Conservation (phyloP, 2,329 filamentous ascomycete genomes). For the Akanthomyces dipterigenus region DNA sequence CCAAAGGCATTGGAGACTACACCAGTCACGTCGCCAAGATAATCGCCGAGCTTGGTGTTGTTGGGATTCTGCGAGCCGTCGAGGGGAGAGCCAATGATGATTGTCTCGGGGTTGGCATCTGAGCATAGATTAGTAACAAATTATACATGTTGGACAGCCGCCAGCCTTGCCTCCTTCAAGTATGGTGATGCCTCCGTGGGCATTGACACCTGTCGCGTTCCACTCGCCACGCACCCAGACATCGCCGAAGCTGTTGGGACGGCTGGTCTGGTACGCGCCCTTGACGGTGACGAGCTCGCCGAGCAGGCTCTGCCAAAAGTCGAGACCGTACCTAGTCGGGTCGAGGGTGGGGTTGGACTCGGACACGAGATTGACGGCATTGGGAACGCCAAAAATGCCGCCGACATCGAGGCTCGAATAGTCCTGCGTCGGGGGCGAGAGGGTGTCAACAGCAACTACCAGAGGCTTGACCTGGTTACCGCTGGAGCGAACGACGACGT, state of each 20-base stretch:
- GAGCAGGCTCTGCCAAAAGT: conserved; percentile 66
- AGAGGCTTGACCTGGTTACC: conserved; percentile 49
- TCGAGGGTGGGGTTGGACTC: conserved; percentile 53
- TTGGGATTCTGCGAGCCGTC: conserved; percentile 56
- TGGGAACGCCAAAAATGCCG: conserved; percentile 58
- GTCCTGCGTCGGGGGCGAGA: conserved; percentile 52
- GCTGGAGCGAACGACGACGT: conserved; percentile 46
- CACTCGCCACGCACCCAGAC: conserved; percentile 63
- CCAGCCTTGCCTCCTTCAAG: conserved; percentile 39
- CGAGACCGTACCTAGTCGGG: conserved; percentile 56
- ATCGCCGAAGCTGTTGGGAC: conserved; percentile 59
- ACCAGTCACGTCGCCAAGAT: conserved; percentile 60
- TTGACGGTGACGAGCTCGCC: conserved; percentile 62
- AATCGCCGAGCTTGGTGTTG: conserved; percentile 57
- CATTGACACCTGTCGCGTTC: conserved; percentile 55
- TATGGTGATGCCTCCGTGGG: conserved; percentile 58
- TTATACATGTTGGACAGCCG: background rate
- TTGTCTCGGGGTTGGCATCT: conserved; percentile 65
- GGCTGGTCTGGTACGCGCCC: conserved; percentile 48
- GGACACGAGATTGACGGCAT: conserved; percentile 52
- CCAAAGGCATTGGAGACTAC: conserved; percentile 59
- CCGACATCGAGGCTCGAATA: conserved; percentile 58
- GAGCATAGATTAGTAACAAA: conserved; percentile 9
- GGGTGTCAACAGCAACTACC: conserved; percentile 52
- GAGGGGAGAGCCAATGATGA: conserved; percentile 57